Percentiles rank a stretch among this genome's conserved stretches.
Conservation (phyloP, 2,329 filamentous ascomycete species). For the Alternaria sp. region DNA sequence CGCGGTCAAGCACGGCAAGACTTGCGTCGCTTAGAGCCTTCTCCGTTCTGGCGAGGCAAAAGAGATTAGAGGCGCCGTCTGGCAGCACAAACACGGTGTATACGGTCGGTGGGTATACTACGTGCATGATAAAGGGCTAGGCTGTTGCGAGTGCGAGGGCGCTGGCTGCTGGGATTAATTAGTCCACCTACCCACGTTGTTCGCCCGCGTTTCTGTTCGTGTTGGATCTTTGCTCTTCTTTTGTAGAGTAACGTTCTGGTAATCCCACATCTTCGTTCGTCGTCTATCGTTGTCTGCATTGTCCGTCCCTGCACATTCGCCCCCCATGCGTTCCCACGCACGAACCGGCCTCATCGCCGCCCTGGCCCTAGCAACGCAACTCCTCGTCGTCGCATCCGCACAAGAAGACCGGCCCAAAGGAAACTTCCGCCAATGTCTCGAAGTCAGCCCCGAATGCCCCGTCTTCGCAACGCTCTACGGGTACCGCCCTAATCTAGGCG, state of each 20-base stretch:
- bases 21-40: slow-evolving; percentile 22
- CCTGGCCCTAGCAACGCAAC: slow-evolving; percentile 14
- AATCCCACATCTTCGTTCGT: background rate
- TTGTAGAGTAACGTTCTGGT: background rate
- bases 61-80: background rate
- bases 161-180: slow-evolving; percentile 2
- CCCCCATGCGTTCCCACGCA: slow-evolving; percentile 10
- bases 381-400: slow-evolving; percentile 15
- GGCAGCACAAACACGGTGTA: slow-evolving; percentile 15
- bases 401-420: slow-evolving; percentile 27
- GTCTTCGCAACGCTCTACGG: slow-evolving; percentile 49
- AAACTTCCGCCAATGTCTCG: slow-evolving; percentile 29
- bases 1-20: background rate
- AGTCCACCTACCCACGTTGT: background rate
- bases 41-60: background rate
- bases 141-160: background rate
- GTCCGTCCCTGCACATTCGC: background rate
- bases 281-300: background rate
- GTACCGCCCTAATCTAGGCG: slow-evolving; percentile 48
- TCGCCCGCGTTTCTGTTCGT: background rate
- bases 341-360: slow-evolving; percentile 14
- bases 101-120: slow-evolving; percentile 18
- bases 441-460: slow-evolving; percentile 35
- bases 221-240: background rate
- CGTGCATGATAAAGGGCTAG: slow-evolving; percentile 7